phyloP scores from a whole-genome alignment of 2,329 filamentous ascomycete genomes.

The Neonectria faginata region DNA sequence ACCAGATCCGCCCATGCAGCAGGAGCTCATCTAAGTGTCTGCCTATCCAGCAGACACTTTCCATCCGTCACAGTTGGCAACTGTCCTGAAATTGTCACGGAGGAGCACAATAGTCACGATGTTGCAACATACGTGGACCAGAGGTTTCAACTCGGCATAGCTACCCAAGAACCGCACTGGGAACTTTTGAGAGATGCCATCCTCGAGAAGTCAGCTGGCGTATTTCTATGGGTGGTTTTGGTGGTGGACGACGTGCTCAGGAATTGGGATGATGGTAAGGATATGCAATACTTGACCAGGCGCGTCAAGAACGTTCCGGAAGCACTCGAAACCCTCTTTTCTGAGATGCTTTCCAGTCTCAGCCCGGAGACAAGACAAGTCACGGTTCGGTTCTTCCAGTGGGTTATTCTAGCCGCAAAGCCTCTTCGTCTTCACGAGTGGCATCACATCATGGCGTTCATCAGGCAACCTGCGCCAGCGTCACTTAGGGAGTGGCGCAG shows the following conservation, averaged over 20 bases:
- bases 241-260: conserved; percentile 19
- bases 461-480: background rate
- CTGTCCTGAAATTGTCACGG: conserved; percentile 11
- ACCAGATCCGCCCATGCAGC: background rate
- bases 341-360: background rate
- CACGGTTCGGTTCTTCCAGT: conserved; percentile 21
- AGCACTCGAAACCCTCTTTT: conserved; percentile 15
- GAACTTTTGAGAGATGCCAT: background rate
- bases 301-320: background rate
- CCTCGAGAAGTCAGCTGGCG: background rate
- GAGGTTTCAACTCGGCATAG: conserved; percentile 2
- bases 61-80: conserved; percentile 3
- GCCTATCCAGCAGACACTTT: conserved; percentile 27
- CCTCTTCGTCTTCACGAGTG: conserved; percentile 31
- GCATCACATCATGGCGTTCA: conserved; percentile 34
- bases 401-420: conserved; percentile 14
- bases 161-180: background rate
- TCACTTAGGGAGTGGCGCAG: conserved; percentile 20
- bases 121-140: conserved; percentile 23
- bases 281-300: background rate
- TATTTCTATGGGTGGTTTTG: conserved; percentile 33
- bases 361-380: background rate
- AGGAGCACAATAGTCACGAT: conserved; percentile 15
- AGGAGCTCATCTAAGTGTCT: conserved; percentile 12
- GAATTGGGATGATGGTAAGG: conserved; percentile 22